A percentile compares a stretch with the other conserved stretches of the same genome.
These are phyloP conservation scores for Ceratobasidium sp. DNA, from an alignment of 1,284 basidiomycete species.

Conservation along the genomic window DNA sequence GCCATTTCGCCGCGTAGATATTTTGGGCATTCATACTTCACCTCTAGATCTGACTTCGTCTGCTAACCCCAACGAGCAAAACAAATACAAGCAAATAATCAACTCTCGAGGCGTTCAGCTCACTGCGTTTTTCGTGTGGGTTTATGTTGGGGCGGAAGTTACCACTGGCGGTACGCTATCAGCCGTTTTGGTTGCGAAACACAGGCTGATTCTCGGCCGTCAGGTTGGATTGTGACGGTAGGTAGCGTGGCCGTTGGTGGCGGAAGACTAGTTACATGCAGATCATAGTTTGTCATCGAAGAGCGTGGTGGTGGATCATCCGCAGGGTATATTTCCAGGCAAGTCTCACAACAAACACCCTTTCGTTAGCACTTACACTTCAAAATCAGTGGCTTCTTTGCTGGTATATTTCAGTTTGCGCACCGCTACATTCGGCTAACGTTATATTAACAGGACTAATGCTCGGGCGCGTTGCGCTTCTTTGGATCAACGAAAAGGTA, in stretches of 20 bases:
- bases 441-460: constrained; percentile 50
- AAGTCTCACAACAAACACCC: no score
- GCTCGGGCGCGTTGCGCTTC: constrained; percentile 53
- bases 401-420: not conserved
- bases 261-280: not conserved
- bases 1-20: not conserved
- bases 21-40: not conserved
- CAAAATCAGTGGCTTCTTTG: constrained; percentile 30
- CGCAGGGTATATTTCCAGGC: constrained; percentile 57
- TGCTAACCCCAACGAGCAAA: constrained; percentile 50
- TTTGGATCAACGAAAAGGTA: constrained; percentile 55
- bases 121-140: constrained; percentile 51
- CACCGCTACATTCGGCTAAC: not conserved
- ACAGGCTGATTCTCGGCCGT: no score
- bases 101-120: constrained; percentile 47
- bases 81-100: constrained; percentile 45
- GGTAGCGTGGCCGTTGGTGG: not conserved
- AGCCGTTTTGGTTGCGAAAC: not conserved
- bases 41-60: not conserved
- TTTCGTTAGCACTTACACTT: no score
- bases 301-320: constrained; percentile 56
- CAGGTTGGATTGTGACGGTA: constrained; percentile 42
- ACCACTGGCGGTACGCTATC: constrained; percentile 51
- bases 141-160: constrained; percentile 53
- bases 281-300: constrained; percentile 49